Evolutionary conservation across 2,329 filamentous ascomycete species (phyloP), one percentile per base, ranked within the genome.

Genomic region (Atkinsonella hypoxylon): DNA sequence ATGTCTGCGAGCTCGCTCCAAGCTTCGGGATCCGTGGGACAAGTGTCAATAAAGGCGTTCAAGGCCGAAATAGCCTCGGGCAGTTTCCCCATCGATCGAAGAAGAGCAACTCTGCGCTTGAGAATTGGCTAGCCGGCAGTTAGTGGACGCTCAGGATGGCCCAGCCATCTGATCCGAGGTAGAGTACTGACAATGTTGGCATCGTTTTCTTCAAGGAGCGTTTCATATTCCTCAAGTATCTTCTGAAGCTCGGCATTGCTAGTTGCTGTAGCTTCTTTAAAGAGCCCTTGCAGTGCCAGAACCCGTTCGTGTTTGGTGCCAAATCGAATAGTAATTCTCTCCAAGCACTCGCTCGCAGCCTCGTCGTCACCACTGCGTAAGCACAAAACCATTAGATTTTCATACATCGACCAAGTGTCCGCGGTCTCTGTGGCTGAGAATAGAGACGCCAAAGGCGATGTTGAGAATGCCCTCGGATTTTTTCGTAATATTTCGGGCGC

Each of bases 1-100:
- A 96, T 70, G 63, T 95, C 89, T 49, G 87, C 81, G 58, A 97
- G 74, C 70, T 98, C 93, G 48, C 88, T 81, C 93, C 93, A 98
- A 10, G 87, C 83, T 71, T 98, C 93, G 6, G 85, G 83, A 70
- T 98, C 93, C 1, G 87, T 95, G 2, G 93, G 90, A 49, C 83
- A 86, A 54, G 85, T 82, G 62, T 94, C 86, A 45, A 98, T 72
- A 30, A 97, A 75, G 51, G 82, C 76, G 54, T 83, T 81, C 52
- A 97, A 70, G 30, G 84, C 82, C 32, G 79, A 70, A 43, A 90
- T 85, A 1, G 93, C 87, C 55, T 96, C 89, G 1, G 77, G 61
- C 1, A 73, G 72, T 59, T 81, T 82, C 31, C 81, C 82, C 66
- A 94, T 75, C 30, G 84, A 85, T 58, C 82, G 81, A 52, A 97